Evolutionary conservation across 1,284 basidiomycete species (phyloP), one percentile per base, ranked within the genome.

Genomic region (Ganoderma meredithae): DNA sequence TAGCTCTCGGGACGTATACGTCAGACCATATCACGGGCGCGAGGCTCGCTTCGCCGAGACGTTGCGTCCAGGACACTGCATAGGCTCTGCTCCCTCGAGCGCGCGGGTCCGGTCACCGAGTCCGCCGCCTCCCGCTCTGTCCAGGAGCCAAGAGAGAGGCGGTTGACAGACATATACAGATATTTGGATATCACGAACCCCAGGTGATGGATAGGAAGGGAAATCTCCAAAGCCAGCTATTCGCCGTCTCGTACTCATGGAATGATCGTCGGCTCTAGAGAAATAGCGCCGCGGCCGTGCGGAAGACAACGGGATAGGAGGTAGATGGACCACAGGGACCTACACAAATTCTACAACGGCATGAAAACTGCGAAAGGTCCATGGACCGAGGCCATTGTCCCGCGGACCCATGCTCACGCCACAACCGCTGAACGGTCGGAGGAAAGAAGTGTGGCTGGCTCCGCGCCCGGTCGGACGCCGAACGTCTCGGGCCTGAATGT

Each of bases 381-480:
- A 60, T 60, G 58, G 58, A 60, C 58, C 58, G 22, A n/a, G 22
- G 40, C 36, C 33, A 22, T 12, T n/a, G 55, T 60, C 40, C 40
- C 58, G 58, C 58, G 22, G 36, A 25, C 39, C 39, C 13, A 52
- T 10, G 47, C 39, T 41, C 36, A 40, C 58, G 58, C 40, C 58
- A 60, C 22, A 43, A 40, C 31, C 36, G 55, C 55, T 27, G 55
- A 39, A 39, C 19, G n/a, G 36, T 39, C 36, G 55, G 31, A 39
- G 33, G 36, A 36, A 6, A 58, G 55, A 58, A 58, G 55, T 56
- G 36, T 58, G 36, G 55, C 55, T 22, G 58, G 13, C 58, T 60
- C 58, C 58, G 58, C 40, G n/a, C 27, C 40, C 58, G 33, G 58
- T 60, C 58, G 58, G 58, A 60, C 36, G 58, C 19, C 58, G 58